Evolutionary conservation across 2,329 filamentous ascomycete genomes (phyloP), one percentile per base, ranked within the genome.

Genomic region (Fusarium sp.): DNA sequence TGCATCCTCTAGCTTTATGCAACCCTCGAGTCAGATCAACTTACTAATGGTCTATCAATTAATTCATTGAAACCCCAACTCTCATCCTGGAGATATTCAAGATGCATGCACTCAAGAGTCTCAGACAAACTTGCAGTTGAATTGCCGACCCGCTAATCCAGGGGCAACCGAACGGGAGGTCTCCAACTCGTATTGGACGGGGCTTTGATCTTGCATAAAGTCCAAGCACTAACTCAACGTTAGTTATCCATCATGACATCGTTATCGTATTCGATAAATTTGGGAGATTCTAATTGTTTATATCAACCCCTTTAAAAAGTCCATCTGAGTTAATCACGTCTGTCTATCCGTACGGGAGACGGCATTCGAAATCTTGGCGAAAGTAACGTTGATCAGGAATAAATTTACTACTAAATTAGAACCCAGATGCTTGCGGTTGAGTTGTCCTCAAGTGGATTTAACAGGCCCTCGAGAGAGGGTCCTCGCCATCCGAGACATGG

Each of bases 121-220:
- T 32, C 18, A 45, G 41, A 23, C 46, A 13, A 13, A 27, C 23
- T 51, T 37, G 28, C 21, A 49, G 45, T 34, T 16, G n/a, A 54
- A 51, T 28, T 68, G 47, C 45, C 34, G 59, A 45, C 51, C 58
- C 67, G 55, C 54, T 45, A 41, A 71, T 70, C 46, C 68, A 68
- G 68, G 68, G 67, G 68, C 34, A 51, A 43, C 45, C 43, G 23
- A 51, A 43, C 45, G 48, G 23, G 43, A 53, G 25, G 49, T 41
- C 66, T 53, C 51, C 49, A 69, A 46, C 64, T 68, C 68, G 63
- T 70, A 71, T 71, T 28, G 42, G 63, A 63, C 40, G 37, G 58
- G 54, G 47, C 59, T 50, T 30, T 71, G 59, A 56, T 58, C 64
- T 58, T 71, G 67, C 67, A 68, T 71, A 48, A 63, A 58, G 28